A percentile compares a stretch with the other conserved stretches of the same genome.
These are phyloP conservation scores for Ophiostoma quercus DNA, from an alignment of 2,329 filamentous ascomycete genomes.

Conservation along the genomic window DNA sequence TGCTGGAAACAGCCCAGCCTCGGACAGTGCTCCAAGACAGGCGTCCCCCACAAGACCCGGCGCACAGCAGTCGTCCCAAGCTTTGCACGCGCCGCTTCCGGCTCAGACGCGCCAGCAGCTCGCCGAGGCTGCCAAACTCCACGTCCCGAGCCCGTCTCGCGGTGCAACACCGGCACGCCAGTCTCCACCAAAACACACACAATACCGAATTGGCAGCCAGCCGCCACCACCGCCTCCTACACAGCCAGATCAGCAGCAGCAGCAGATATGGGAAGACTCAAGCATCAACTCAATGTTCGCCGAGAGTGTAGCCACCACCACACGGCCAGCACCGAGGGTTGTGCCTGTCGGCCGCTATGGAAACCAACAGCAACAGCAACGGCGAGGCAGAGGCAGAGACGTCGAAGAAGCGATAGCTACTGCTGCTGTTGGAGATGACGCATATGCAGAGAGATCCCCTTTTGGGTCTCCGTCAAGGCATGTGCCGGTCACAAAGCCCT, in stretches of 20 bases:
- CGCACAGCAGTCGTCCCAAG: neutral
- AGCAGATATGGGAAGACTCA: constrained; percentile 37
- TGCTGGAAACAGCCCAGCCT: neutral
- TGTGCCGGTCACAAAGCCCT: constrained; percentile 30
- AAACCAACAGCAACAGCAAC: constrained; percentile 19
- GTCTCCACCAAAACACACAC: neutral
- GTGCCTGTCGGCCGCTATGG: constrained; percentile 21
- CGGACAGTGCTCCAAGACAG: neutral
- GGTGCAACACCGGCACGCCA: constrained; percentile 31
- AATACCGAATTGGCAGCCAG: neutral
- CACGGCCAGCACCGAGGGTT: constrained; percentile 14
- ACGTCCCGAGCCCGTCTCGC: constrained; percentile 35
- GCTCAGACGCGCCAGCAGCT: constrained; percentile 31
- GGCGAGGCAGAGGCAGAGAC: neutral
- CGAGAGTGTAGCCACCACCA: constrained; percentile 24
- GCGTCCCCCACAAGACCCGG: neutral
- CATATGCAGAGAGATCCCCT: constrained; percentile 29
- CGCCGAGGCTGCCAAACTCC: constrained; percentile 36
- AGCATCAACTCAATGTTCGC: constrained; percentile 35
- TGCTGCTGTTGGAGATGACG: constrained; percentile 19
- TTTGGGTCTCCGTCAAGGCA: constrained; percentile 32
- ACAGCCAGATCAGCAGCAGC: constrained; percentile 26
- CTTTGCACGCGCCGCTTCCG: constrained; percentile 28
- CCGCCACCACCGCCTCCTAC: neutral
- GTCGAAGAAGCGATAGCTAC: neutral